Evolutionary conservation across 805 yeast genomes (phyloP).

Genomic region (Metschnikowia continentalis): DNA sequence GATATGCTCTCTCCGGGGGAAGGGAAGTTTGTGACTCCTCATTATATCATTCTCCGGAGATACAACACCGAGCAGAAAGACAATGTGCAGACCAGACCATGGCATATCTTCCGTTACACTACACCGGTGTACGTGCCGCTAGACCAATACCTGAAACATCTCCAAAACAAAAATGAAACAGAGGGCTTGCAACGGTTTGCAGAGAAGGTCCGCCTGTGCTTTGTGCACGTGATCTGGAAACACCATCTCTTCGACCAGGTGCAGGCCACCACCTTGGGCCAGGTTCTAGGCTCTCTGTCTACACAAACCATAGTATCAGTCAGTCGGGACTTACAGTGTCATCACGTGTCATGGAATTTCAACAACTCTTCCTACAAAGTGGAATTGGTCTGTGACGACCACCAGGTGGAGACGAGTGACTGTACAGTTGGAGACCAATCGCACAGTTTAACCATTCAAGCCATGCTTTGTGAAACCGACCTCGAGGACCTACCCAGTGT

Average conservation of each 20-base stretch:
- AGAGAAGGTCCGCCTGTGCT: slow-evolving; percentile 18
- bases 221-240: slow-evolving; percentile 28
- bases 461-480: slow-evolving; percentile 7
- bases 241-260: slow-evolving; percentile 27
- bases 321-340: slow-evolving; percentile 26
- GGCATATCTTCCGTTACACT: slow-evolving; percentile 36
- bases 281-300: neutral
- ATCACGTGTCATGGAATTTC: slow-evolving; percentile 16
- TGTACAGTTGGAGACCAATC: slow-evolving; percentile 2
- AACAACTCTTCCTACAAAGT: slow-evolving; percentile 10
- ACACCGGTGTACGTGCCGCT: slow-evolving; percentile 32
- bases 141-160: slow-evolving; percentile 11
- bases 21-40: slow-evolving; percentile 34
- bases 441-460: slow-evolving; percentile 7
- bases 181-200: slow-evolving; percentile 22
- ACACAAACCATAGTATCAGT: slow-evolving; percentile 9
- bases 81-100: slow-evolving; percentile 8
- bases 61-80: neutral
- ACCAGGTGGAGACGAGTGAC: slow-evolving; percentile 8
- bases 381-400: slow-evolving; percentile 21
- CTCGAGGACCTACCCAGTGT: neutral
- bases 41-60: slow-evolving; percentile 43
- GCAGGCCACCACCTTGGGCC: neutral
- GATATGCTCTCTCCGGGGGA: slow-evolving; percentile 34
- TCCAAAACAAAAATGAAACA: slow-evolving; percentile 14